Percentiles rank a stretch among this genome's conserved stretches.
Evolutionary conservation across 257 asterid genomes (phyloP).

Genomic region (Petunia secreta): DNA sequence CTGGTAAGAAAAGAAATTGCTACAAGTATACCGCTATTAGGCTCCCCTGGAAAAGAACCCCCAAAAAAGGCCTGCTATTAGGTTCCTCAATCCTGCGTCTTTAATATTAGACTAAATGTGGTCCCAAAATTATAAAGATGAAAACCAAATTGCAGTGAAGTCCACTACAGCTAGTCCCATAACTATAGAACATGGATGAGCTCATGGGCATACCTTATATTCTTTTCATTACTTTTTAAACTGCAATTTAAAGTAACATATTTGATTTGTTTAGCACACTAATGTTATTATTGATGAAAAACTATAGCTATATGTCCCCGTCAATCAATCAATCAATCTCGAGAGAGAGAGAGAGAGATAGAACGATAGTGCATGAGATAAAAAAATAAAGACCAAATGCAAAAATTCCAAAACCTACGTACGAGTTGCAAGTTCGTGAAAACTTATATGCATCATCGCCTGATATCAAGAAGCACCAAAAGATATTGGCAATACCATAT

Average conservation of each 20-base stretch:
- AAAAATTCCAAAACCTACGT: not conserved
- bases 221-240: not conserved
- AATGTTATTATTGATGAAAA: not conserved
- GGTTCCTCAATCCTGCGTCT: too few relatives aligned
- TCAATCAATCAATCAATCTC: not conserved
- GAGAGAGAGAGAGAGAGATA: not conserved
- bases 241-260: slow-evolving; percentile 19
- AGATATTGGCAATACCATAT: not conserved
- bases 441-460: not conserved
- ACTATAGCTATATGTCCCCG: not conserved
- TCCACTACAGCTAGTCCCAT: slow-evolving; percentile 14
- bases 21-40: too few relatives aligned
- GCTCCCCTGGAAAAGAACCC: too few relatives aligned
- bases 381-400: not conserved
- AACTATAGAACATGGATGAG: slow-evolving; percentile 22
- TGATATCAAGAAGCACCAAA: slow-evolving; percentile 16
- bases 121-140: not conserved
- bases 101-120: not conserved
- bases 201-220: slow-evolving; percentile 12
- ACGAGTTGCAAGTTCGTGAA: not conserved
- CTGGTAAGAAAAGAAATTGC: too few relatives aligned
- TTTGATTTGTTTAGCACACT: not conserved
- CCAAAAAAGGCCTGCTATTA: too few relatives aligned
- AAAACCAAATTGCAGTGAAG: not conserved
- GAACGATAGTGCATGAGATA: not conserved